phyloP scores from a whole-genome alignment of 2,329 filamentous ascomycete genomes.

The Fusarium citri region DNA sequence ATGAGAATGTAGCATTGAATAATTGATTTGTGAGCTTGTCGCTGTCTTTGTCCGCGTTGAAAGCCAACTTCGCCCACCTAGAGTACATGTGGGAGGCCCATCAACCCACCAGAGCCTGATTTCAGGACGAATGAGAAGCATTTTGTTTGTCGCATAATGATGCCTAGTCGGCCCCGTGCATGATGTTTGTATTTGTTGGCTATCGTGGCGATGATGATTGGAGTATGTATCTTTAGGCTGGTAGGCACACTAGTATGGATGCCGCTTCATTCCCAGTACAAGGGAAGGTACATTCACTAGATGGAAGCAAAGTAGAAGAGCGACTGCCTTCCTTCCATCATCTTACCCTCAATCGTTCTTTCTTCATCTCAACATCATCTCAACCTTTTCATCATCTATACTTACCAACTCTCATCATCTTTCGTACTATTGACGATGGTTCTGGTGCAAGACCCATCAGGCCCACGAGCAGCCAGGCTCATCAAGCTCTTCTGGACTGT shows the following conservation, averaged over 20 bases:
- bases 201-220: conserved; percentile 19
- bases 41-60: background rate
- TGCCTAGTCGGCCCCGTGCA: conserved; percentile 8
- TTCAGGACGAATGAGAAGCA: conserved; percentile 22
- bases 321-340: background rate
- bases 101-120: conserved; percentile 22
- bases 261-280: conserved; percentile 19
- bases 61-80: background rate
- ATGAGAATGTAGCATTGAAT: too few species aligned
- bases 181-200: conserved; percentile 3
- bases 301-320: too few species aligned
- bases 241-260: background rate
- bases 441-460: background rate
- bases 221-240: conserved; percentile 14
- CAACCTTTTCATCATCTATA: background rate
- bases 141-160: conserved; percentile 1
- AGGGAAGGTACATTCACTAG: background rate
- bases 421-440: conserved; percentile 11
- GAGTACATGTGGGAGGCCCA: conserved; percentile 35
- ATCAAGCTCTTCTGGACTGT: conserved; percentile 32
- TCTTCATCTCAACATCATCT: background rate
- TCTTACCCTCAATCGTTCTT: background rate
- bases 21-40: background rate
- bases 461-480: conserved; percentile 28
- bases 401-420: background rate